Evolutionary conservation across 331 rosid species (phyloP).

Genomic region (Cydonia oblonga): DNA sequence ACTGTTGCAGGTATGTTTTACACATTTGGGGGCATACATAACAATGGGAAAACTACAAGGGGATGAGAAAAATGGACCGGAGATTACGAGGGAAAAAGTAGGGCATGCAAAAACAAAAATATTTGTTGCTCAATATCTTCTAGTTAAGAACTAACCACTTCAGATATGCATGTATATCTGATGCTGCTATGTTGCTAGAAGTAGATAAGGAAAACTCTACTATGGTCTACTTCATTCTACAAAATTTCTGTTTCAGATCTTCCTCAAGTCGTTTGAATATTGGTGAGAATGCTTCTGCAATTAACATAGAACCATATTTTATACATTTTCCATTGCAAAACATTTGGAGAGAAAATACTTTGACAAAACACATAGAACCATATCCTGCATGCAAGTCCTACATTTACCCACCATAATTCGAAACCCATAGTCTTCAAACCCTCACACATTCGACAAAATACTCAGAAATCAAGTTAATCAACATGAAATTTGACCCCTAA

Average conservation of each 20-base stretch:
- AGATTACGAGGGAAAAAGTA: not conserved
- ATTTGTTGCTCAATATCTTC: not conserved
- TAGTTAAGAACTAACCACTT: not conserved
- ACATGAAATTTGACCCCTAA: too few species aligned
- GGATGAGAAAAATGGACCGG: not conserved
- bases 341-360: not conserved
- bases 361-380: not conserved
- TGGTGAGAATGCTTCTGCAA: constrained; percentile 51
- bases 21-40: not conserved
- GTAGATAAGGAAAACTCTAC: not conserved
- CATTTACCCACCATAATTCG: too few species aligned
- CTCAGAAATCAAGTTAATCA: too few species aligned
- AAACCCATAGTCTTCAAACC: too few species aligned
- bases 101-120: not conserved
- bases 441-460: too few species aligned
- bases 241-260: constrained; percentile 37
- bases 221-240: constrained; percentile 16
- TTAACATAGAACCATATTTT: not conserved
- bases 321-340: not conserved
- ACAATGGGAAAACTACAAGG: not conserved
- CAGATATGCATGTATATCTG: not conserved
- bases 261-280: constrained; percentile 54
- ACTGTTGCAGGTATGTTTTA: too few species aligned
- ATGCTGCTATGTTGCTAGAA: not conserved
- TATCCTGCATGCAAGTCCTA: too few species aligned